phyloP scores from a whole-genome alignment of 305 asterid species.

The Solanum aculeatissimum region DNA sequence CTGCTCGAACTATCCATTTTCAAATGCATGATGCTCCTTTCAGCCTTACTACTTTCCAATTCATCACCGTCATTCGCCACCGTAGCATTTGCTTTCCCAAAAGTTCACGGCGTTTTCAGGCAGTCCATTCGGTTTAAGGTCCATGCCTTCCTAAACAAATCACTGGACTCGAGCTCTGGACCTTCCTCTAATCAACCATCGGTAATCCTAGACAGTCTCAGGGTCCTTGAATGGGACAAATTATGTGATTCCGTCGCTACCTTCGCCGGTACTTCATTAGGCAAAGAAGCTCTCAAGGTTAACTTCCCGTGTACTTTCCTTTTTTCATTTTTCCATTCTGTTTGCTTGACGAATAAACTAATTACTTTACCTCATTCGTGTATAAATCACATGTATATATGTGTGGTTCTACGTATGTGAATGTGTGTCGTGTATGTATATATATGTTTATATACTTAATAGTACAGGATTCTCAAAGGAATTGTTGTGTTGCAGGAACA shows the following conservation, averaged over 20 bases:
- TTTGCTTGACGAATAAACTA: neutral
- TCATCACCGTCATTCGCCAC: neutral
- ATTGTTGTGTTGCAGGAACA: constrained; percentile 34
- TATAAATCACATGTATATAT: neutral
- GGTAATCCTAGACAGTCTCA: constrained; percentile 66
- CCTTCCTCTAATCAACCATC: constrained; percentile 27
- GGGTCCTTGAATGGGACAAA: constrained; percentile 82
- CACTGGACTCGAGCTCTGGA: neutral
- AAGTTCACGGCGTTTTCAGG: neutral
- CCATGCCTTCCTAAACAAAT: constrained; percentile 9
- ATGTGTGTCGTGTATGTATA: neutral
- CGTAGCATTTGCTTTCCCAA: neutral
- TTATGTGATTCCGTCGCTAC: constrained; percentile 78
- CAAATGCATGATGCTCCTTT: constrained; percentile 1
- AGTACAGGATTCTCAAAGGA: neutral
- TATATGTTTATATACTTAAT: neutral
- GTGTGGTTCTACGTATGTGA: neutral
- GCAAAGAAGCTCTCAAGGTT: constrained; percentile 60
- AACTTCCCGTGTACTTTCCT: neutral
- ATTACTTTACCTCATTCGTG: neutral
- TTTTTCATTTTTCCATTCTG: neutral
- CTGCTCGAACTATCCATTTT: neutral
- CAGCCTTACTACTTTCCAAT: neutral
- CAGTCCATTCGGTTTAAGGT: neutral
- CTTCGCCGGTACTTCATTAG: constrained; percentile 78